Percentiles rank a stretch among this genome's conserved stretches.
These are phyloP conservation scores for Triticum dicoccoides DNA, from an alignment of 176 grass and related monocot genomes.

Conservation along the genomic window DNA sequence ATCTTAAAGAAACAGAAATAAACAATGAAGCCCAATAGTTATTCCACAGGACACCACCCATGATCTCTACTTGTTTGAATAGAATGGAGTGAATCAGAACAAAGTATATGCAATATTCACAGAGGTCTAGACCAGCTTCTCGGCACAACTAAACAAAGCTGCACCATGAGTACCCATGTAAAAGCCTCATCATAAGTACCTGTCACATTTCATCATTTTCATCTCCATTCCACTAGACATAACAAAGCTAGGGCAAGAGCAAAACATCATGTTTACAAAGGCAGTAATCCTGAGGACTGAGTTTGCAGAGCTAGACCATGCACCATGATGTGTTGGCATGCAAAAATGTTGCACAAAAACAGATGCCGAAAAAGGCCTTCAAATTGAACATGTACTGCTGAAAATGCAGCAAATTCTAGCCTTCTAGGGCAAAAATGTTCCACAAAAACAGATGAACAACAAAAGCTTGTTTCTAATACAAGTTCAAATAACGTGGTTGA, in stretches of 20 bases:
- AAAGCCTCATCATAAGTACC: constrained; percentile 67
- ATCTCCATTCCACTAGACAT: constrained; percentile 41
- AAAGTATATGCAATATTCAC: constrained; percentile 38
- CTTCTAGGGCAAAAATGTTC: not conserved
- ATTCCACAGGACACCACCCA: not conserved
- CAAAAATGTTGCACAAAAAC: not conserved
- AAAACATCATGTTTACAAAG: not conserved
- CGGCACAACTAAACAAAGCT: constrained; percentile 57
- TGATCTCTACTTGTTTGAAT: not conserved
- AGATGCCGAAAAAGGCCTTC: not conserved
- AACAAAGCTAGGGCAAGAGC: not conserved
- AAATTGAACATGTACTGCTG: not conserved
- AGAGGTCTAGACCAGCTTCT: constrained; percentile 52
- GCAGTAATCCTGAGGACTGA: not conserved
- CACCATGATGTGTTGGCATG: not conserved
- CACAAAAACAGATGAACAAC: not conserved
- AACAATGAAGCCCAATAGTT: not conserved
- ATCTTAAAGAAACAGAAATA: not conserved
- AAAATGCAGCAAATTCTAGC: not conserved
- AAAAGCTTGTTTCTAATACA: not conserved
- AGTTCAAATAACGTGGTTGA: not conserved
- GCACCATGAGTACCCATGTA: constrained; percentile 56
- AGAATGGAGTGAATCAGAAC: constrained; percentile 57
- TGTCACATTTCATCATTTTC: constrained; percentile 74
- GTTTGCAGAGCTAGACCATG: not conserved